Conservation (phyloP, 1,284 basidiomycete genomes). For the Taiwanofungus camphoratus region DNA sequence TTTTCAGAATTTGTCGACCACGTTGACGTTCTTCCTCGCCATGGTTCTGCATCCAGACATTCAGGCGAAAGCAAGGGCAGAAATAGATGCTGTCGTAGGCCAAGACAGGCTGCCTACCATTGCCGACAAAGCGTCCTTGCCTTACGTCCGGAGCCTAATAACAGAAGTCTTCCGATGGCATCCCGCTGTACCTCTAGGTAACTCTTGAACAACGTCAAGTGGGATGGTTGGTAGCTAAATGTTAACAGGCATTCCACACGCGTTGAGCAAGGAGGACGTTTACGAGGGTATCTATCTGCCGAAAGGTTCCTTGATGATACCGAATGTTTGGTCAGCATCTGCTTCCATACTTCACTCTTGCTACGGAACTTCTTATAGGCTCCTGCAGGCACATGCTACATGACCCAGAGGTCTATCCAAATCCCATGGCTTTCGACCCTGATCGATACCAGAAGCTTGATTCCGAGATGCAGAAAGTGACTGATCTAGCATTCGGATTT, state of each 20-base stretch:
- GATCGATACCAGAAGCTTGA: conserved; percentile 20
- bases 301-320: conserved; percentile 23
- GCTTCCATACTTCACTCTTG: not conserved
- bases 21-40: conserved; percentile 25
- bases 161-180: conserved; percentile 28
- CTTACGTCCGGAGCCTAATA: conserved; percentile 26
- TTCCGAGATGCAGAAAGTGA: conserved; percentile 13
- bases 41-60: conserved; percentile 28
- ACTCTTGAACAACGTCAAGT: no score
- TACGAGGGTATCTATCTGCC: conserved; percentile 26
- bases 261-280: conserved; percentile 24
- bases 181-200: conserved; percentile 23
- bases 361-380: not conserved
- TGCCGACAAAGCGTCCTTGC: conserved; percentile 24
- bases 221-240: no score
- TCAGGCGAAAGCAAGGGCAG: conserved; percentile 27
- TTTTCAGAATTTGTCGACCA: conserved; percentile 23
- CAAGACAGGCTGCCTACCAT: conserved; percentile 25
- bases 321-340: conserved; percentile 18
- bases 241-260: conserved; percentile 23
- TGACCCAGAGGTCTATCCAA: conserved; percentile 22
- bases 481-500: conserved; percentile 25
- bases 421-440: conserved; percentile 26
- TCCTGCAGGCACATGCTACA: conserved; percentile 24
- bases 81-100: conserved; percentile 28